Evolutionary conservation across 1,284 basidiomycete genomes (phyloP).

Genomic region (Hemileia vastatrix): DNA sequence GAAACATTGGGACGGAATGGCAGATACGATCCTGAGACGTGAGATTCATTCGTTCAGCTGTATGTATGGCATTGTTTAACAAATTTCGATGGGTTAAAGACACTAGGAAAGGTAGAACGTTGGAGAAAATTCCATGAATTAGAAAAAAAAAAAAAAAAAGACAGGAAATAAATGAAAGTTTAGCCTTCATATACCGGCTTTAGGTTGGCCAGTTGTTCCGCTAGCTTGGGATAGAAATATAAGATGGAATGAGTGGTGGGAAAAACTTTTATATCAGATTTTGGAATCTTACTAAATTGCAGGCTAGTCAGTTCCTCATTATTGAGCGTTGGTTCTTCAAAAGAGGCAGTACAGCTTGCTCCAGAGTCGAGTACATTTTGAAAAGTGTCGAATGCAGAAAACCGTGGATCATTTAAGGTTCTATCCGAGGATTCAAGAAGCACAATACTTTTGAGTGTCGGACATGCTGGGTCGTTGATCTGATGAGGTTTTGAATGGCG

Average conservation of each 20-base stretch:
- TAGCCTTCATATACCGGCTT: slow-evolving; percentile 14
- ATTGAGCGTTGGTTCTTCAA: no score
- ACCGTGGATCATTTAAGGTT: no score
- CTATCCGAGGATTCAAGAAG: no score
- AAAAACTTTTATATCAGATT: no score
- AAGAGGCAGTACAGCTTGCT: no score
- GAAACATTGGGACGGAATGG: slow-evolving; percentile 6
- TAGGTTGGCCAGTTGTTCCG: slow-evolving; percentile 5
- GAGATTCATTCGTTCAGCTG: slow-evolving; percentile 6
- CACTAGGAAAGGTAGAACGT: background rate
- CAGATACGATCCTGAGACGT: slow-evolving; percentile 3
- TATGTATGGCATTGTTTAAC: slow-evolving; percentile 13
- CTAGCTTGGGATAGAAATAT: background rate
- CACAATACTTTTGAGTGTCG: no score
- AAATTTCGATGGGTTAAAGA: slow-evolving; percentile 13
- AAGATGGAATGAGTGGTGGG: background rate
- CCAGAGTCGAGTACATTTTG: no score
- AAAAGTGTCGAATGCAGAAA: no score
- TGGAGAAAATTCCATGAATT: background rate
- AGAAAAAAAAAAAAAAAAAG: background rate
- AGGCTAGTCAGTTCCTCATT: slow-evolving; percentile 11
- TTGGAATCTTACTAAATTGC: slow-evolving; percentile 12
- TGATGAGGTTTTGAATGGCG: no score
- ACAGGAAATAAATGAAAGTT: background rate
- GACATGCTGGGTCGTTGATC: no score